Percentiles rank a stretch among this genome's conserved stretches.
Evolutionary conservation across 2,329 filamentous ascomycete genomes (phyloP).

Genomic region (Moelleriella libera): DNA sequence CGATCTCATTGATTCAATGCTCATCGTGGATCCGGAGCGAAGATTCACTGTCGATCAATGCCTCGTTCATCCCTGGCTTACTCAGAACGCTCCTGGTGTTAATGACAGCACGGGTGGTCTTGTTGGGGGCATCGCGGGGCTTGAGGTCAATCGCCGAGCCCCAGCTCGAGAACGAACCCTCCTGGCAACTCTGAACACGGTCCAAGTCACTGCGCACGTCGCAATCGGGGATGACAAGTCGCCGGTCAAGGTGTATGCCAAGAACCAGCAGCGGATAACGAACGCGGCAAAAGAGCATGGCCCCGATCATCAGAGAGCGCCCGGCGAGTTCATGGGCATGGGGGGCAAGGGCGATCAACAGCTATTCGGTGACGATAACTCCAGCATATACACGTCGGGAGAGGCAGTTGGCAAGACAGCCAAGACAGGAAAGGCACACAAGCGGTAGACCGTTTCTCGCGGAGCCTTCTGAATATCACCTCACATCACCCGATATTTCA

Average conservation of each 20-base stretch:
- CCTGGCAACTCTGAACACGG: constrained; percentile 66
- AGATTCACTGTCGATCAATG: constrained; percentile 85
- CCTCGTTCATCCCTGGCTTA: constrained; percentile 82
- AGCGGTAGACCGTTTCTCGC: constrained; percentile 3
- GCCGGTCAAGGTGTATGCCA: constrained; percentile 59
- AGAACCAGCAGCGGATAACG: constrained; percentile 39
- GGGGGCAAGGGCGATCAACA: constrained; percentile 76
- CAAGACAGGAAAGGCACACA: constrained; percentile 13
- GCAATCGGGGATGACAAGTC: constrained; percentile 41
- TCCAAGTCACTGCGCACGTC: constrained; percentile 38
- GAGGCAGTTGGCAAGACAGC: constrained; percentile 16
- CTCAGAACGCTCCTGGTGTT: constrained; percentile 41
- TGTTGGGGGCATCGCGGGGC: constrained; percentile 66
- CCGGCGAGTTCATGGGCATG: constrained; percentile 68
- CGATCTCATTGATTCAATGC: constrained; percentile 89
- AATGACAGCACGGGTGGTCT: constrained; percentile 87
- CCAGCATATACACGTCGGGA: constrained; percentile 31
- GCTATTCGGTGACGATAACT: constrained; percentile 53
- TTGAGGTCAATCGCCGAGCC: constrained; percentile 77
- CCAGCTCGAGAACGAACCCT: constrained; percentile 72
- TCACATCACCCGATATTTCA: too few species aligned
- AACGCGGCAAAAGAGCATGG: constrained; percentile 41
- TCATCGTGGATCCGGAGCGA: constrained; percentile 72
- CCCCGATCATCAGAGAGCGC: constrained; percentile 52
- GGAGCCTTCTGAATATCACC: too few species aligned